These are phyloP conservation scores for Buddleja alternifolia DNA, from an alignment of 257 asterid genomes.

Conservation along the genomic window DNA sequence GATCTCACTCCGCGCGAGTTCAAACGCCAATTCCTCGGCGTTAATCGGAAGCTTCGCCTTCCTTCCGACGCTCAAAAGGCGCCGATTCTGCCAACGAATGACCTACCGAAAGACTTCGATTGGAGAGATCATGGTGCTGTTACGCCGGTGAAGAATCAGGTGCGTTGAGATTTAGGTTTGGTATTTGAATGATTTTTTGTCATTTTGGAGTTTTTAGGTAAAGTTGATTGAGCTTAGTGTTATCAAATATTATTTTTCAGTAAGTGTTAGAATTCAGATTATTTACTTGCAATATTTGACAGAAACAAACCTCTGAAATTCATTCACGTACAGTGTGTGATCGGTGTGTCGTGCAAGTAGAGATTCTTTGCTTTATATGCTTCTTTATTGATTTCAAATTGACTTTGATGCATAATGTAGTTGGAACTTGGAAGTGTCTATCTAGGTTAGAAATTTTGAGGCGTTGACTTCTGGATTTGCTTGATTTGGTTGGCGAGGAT, in stretches of 20 bases:
- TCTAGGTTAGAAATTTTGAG: not conserved
- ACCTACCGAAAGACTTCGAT: slow-evolving; percentile 71
- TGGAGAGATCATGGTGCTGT: slow-evolving; percentile 90
- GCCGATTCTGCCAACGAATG: slow-evolving; percentile 67
- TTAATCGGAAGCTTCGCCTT: slow-evolving; percentile 49
- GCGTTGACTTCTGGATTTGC: slow-evolving; percentile 11
- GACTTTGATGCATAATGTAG: not conserved
- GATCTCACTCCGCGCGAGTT: slow-evolving; percentile 72
- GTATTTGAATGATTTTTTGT: not conserved
- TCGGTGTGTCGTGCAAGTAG: not conserved
- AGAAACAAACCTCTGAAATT: too few species aligned
- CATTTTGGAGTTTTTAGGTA: not conserved
- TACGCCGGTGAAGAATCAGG: slow-evolving; percentile 76
- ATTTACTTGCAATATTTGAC: not conserved
- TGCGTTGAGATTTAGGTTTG: slow-evolving; percentile 19
- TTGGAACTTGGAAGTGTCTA: not conserved
- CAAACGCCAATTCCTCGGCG: slow-evolving; percentile 48
- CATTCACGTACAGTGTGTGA: too few species aligned
- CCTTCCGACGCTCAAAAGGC: slow-evolving; percentile 70
- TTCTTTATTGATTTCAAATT: not conserved
- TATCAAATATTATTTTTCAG: too few species aligned
- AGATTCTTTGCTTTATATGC: not conserved
- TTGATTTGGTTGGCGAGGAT: slow-evolving; percentile 4
- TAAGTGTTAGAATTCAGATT: not conserved
- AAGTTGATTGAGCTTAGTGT: not conserved